phyloP scores from a whole-genome alignment of 257 asterid species.

The Solanum boliviense region DNA sequence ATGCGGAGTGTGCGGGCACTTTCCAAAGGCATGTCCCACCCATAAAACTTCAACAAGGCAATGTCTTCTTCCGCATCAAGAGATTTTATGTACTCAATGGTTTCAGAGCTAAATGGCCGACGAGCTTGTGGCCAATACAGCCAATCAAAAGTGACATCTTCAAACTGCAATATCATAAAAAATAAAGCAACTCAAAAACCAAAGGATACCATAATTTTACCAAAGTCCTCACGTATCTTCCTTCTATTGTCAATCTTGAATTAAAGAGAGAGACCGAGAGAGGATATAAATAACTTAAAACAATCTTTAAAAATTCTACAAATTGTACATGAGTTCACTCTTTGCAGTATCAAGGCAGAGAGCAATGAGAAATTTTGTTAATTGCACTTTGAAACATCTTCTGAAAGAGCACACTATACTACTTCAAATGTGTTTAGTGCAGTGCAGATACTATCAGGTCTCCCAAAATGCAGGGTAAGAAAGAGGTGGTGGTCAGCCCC shows the following conservation, averaged over 20 bases:
- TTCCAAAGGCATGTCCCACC: conserved; percentile 28
- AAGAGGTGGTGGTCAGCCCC: background rate
- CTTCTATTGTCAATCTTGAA: background rate
- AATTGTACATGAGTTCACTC: background rate
- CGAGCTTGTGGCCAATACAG: conserved; percentile 12
- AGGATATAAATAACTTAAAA: background rate
- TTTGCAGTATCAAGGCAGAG: background rate
- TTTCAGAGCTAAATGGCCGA: background rate
- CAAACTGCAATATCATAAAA: conserved; percentile 20
- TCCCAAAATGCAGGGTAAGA: background rate
- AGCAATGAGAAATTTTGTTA: background rate
- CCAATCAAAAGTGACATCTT: conserved; percentile 75
- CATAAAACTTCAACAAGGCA: conserved; percentile 7
- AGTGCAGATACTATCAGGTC: background rate
- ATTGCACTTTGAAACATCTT: background rate
- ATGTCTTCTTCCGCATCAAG: conserved; percentile 9
- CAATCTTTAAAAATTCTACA: background rate
- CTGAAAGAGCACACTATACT: background rate
- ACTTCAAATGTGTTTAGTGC: background rate
- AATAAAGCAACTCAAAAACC: background rate
- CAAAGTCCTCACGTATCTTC: background rate
- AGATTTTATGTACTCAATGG: conserved; percentile 8
- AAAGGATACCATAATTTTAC: background rate
- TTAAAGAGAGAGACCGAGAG: background rate
- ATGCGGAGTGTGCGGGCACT: conserved; percentile 66